Base-by-base conservation (phyloP, 148 eudicot genomes). In the Vaccinium darrowii region DNA sequence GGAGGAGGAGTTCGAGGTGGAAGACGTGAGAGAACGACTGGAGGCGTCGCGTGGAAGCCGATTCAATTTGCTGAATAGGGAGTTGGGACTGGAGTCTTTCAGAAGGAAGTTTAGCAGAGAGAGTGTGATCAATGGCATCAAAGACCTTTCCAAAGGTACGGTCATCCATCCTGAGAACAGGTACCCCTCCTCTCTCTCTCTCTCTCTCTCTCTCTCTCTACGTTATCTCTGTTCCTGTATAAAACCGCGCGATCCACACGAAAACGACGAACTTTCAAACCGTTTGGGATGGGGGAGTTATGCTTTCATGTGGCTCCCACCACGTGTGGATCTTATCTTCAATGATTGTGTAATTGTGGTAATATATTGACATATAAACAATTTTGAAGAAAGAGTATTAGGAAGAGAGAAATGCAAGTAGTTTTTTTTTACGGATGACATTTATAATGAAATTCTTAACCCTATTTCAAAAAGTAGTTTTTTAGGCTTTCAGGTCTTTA, bases 81-180 rank as follows among this genome's bases (percentile, higher is more conserved):
- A 94, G 90, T 85, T 94, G 2, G 88, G 86, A 27, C 56, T 86
- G 3, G 85, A 83, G 19, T 60, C 86, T 5, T 67, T 76, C 60
- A 84, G 82, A 15, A 56, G 91, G 69, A 87, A 81, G 50, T 93
- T 88, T 10, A 90, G 91, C 88, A 89, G 92, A 69, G 90, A 92
- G 25, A 84, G 81, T 2, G 87, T 94, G 27, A 60, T 94, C 82
- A 57, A 77, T 65, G 94, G 94, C 71, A 51, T 94, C 43, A 84
- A 14, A 63, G 96, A 87, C 87, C 87, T 94, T n/a, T 91, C 91
- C 36, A 82, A 79, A 54, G 91, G 90, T 14, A 82, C 83, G 50
- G 92, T 83, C 82, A 91, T 94, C 73, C 89, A 90, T 81, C 96
- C 98, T 8, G 92, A 92, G 3, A 90, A 88, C 91, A 91, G 92